Conservation (phyloP, 495 filamentous ascomycete species). For the Aspergillus nanangensis region DNA sequence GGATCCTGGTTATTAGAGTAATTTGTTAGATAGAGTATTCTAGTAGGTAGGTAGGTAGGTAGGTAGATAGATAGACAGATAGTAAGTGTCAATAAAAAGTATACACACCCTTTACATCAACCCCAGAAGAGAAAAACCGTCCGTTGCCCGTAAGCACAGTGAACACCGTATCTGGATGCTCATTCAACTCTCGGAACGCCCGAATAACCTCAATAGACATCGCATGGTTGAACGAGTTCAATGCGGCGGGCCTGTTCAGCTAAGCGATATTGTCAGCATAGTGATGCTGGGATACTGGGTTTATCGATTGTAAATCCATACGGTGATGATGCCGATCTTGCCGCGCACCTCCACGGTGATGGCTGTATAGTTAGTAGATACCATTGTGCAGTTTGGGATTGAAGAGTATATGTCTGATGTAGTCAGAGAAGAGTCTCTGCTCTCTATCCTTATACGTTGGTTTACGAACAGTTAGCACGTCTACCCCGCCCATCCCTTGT, state of each 20-base stretch:
- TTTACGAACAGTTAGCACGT: no score
- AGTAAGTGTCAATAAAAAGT: no score
- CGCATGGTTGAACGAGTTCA: slow-evolving; percentile 13
- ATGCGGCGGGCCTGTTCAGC: slow-evolving; percentile 12
- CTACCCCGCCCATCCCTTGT: no score
- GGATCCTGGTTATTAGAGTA: no score
- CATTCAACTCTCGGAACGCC: slow-evolving; percentile 15
- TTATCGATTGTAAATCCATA: neutral
- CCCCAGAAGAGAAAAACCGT: slow-evolving; percentile 19
- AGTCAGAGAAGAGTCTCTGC: no score
- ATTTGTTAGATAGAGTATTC: neutral
- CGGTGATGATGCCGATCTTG: slow-evolving; percentile 18
- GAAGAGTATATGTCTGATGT: no score
- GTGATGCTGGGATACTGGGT: no score
- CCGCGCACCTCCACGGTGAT: slow-evolving; percentile 11
- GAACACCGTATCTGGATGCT: slow-evolving; percentile 13
- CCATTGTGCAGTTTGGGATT: no score
- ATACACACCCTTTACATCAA: slow-evolving; percentile 10
- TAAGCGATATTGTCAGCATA: neutral
- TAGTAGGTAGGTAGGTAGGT: neutral
- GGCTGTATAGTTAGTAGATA: slow-evolving; percentile 7
- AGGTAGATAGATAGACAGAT: no score
- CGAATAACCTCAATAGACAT: slow-evolving; percentile 10
- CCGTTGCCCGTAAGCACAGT: slow-evolving; percentile 19
- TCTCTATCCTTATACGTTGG: no score